Evolutionary conservation across 2,329 filamentous ascomycete genomes (phyloP).

Genomic region (Colletotrichum sp.): DNA sequence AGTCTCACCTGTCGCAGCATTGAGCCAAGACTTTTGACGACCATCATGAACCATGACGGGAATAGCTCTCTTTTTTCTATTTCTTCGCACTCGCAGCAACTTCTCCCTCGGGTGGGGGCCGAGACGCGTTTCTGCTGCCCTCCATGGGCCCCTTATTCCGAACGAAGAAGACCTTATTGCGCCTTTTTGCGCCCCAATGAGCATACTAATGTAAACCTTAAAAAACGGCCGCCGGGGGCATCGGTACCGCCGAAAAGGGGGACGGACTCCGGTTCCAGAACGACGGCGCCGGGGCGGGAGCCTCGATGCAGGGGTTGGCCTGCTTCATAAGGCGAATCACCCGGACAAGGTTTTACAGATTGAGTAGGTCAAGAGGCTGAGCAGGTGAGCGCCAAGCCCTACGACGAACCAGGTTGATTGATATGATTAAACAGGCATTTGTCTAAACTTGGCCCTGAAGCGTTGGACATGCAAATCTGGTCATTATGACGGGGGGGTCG

Average conservation of each 20-base stretch:
- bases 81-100: neutral
- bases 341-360: conserved; percentile 4
- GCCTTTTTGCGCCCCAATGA: neutral
- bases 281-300: neutral
- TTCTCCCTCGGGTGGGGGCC: neutral
- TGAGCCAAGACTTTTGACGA: conserved; percentile 7
- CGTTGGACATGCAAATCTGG: neutral
- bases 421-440: conserved; percentile 3
- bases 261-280: conserved; percentile 5
- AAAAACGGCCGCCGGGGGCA: neutral
- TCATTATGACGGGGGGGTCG: neutral
- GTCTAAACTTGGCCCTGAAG: neutral
- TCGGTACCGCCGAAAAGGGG: conserved; percentile 15
- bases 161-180: neutral
- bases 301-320: neutral
- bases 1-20: neutral
- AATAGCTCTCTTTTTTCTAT: neutral
- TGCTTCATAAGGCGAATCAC: conserved; percentile 2
- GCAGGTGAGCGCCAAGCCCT: conserved; percentile 1
- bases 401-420: conserved; percentile 15
- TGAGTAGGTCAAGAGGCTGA: conserved; percentile 9
- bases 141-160: neutral
- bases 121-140: neutral
- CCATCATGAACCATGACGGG: neutral
- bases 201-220: neutral